Evolutionary conservation across 2,329 filamentous ascomycete genomes (phyloP).

Genomic region (Pyrenochaeta sp.): DNA sequence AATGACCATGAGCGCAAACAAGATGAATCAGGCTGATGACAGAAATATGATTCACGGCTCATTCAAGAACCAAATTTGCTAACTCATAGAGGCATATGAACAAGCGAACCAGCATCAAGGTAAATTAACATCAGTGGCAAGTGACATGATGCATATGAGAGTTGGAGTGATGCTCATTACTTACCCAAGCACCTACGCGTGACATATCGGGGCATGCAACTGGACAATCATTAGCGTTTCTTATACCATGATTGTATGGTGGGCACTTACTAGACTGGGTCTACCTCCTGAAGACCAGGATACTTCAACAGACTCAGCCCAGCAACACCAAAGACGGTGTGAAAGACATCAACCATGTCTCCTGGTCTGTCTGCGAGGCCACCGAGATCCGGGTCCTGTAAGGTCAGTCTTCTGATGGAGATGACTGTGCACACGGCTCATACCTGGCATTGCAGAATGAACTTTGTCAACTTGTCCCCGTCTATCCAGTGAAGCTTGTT

Average conservation of each 20-base stretch:
- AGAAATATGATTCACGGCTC: background rate
- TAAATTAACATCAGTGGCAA: too few relatives aligned
- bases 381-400: constrained; percentile 76
- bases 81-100: too few relatives aligned
- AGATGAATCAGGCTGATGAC: background rate
- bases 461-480: constrained; percentile 75
- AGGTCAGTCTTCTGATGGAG: too few relatives aligned
- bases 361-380: constrained; percentile 91
- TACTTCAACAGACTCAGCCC: constrained; percentile 85
- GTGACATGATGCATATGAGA: background rate
- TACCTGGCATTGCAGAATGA: constrained; percentile 86
- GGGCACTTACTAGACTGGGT: constrained; percentile 80
- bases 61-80: too few relatives aligned
- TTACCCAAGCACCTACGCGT: constrained; percentile 45
- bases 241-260: background rate
- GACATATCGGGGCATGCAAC: constrained; percentile 53
- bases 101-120: too few relatives aligned
- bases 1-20: background rate
- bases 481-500: constrained; percentile 93
- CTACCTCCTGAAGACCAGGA: constrained; percentile 78
- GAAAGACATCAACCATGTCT: constrained; percentile 97
- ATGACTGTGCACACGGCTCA: background rate
- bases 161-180: constrained; percentile 9
- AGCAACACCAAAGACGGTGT: constrained; percentile 88
- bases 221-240: constrained; percentile 23